A percentile compares a stretch with the other conserved stretches of the same genome.
Evolutionary conservation across 768 basidiomycete genomes (phyloP).

Genomic region (Atractiella rhizophila): DNA sequence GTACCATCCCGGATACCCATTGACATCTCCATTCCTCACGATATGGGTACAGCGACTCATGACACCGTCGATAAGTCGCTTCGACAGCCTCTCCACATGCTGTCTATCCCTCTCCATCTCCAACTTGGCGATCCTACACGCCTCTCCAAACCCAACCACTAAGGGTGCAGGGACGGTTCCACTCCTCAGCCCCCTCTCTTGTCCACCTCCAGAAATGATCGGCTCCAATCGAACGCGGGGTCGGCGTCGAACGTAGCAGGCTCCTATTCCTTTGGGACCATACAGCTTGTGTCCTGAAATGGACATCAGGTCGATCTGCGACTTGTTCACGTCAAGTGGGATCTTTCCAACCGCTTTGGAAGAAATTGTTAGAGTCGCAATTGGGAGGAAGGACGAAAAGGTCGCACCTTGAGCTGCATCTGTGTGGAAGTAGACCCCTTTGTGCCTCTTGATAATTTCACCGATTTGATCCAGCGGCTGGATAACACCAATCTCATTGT

Average conservation of each 20-base stretch:
- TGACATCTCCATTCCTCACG: slow-evolving; percentile 70
- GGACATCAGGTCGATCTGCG: slow-evolving; percentile 85
- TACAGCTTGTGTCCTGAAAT: slow-evolving; percentile 96
- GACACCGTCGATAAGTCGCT: slow-evolving; percentile 57
- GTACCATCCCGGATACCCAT: slow-evolving; percentile 71
- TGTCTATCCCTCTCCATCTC: slow-evolving; percentile 69
- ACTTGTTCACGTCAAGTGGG: slow-evolving; percentile 70
- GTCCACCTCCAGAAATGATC: slow-evolving; percentile 81
- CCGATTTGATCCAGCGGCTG: slow-evolving; percentile 94
- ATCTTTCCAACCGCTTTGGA: slow-evolving; percentile 57
- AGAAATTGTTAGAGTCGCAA: neutral
- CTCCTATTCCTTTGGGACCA: slow-evolving; percentile 89
- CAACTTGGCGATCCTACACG: slow-evolving; percentile 62
- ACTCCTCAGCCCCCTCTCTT: slow-evolving; percentile 79
- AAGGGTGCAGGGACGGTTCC: slow-evolving; percentile 79
- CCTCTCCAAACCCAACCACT: slow-evolving; percentile 80
- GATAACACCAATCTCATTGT: slow-evolving; percentile 97
- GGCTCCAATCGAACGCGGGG: slow-evolving; percentile 87
- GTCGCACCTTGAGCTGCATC: slow-evolving; percentile 62
- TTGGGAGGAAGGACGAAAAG: neutral
- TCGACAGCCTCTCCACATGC: slow-evolving; percentile 44
- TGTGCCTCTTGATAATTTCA: slow-evolving; percentile 53
- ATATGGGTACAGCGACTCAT: slow-evolving; percentile 66
- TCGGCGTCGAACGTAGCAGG: slow-evolving; percentile 70
- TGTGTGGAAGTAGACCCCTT: slow-evolving; percentile 82